These are phyloP conservation scores for Stemphylium vesicarium DNA, from an alignment of 2,329 filamentous ascomycete genomes.

Conservation along the genomic window DNA sequence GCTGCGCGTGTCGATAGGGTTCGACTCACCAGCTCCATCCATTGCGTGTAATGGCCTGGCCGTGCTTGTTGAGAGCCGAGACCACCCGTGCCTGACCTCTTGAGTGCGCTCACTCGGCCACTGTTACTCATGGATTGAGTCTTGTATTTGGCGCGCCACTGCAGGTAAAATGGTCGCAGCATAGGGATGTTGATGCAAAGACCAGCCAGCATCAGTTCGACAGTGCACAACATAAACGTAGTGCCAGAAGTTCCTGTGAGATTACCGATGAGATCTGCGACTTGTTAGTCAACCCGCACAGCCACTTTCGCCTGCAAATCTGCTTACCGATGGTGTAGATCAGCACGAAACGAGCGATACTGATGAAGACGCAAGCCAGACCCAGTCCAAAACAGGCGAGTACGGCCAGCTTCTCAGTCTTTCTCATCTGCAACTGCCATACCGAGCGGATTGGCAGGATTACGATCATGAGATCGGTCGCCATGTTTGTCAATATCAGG, in stretches of 20 bases:
- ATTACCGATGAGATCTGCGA: conserved; percentile 25
- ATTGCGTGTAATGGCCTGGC: conserved; percentile 25
- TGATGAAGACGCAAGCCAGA: conserved; percentile 26
- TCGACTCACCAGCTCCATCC: conserved; percentile 29
- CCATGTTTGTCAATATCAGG: conserved; percentile 26
- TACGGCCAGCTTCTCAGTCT: conserved; percentile 31
- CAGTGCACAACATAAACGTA: conserved; percentile 31
- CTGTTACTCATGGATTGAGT: conserved; percentile 10
- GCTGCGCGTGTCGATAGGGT: not conserved
- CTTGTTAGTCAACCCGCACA: not conserved
- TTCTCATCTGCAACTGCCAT: conserved; percentile 31
- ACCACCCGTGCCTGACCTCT: conserved; percentile 14
- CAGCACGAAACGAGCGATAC: conserved; percentile 29
- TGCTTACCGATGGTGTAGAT: conserved; percentile 25
- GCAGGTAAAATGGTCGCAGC: conserved; percentile 31
- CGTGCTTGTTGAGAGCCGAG: conserved; percentile 9
- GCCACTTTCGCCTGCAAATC: too few relatives aligned
- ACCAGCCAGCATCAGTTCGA: conserved; percentile 31
- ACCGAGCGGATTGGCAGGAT: conserved; percentile 22
- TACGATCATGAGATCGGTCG: conserved; percentile 26
- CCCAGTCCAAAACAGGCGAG: conserved; percentile 29
- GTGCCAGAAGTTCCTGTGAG: conserved; percentile 30
- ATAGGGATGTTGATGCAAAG: conserved; percentile 34
- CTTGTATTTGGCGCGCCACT: conserved; percentile 28
- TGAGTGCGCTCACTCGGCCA: conserved; percentile 4